Conservation (phyloP, 2,329 filamentous ascomycete species). For the Colletotrichum phormii region DNA sequence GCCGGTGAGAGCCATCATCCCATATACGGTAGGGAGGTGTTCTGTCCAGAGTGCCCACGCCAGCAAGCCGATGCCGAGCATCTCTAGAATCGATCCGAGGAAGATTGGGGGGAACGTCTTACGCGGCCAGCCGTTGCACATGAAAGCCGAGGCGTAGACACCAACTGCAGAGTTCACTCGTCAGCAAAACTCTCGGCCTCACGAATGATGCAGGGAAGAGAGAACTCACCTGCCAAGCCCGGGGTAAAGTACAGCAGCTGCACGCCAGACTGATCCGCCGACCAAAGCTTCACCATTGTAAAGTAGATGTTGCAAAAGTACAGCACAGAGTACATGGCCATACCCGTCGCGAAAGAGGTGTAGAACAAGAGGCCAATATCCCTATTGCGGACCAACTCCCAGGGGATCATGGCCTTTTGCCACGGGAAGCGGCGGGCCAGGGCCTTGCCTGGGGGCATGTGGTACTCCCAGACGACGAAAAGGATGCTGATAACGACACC, state of each 20-base stretch:
- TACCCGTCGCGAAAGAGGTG: slow-evolving; percentile 70
- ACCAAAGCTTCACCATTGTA: slow-evolving; percentile 61
- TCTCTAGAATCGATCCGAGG: slow-evolving; percentile 66
- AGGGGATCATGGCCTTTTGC: slow-evolving; percentile 74
- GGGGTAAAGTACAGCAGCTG: slow-evolving; percentile 74
- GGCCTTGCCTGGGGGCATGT: slow-evolving; percentile 61
- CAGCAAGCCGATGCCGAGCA: slow-evolving; percentile 68
- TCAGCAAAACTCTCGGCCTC: not conserved
- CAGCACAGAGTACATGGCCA: slow-evolving; percentile 65
- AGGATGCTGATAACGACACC: slow-evolving; percentile 53
- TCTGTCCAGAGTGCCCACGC: slow-evolving; percentile 66
- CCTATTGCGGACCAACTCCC: slow-evolving; percentile 64
- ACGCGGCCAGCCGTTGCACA: slow-evolving; percentile 70
- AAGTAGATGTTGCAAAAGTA: slow-evolving; percentile 80
- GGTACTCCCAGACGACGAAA: slow-evolving; percentile 65
- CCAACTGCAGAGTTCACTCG: slow-evolving; percentile 51
- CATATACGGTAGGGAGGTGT: slow-evolving; percentile 65
- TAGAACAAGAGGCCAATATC: slow-evolving; percentile 72
- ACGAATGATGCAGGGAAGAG: not conserved
- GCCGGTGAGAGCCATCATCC: slow-evolving; percentile 74
- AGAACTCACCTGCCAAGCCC: slow-evolving; percentile 64
- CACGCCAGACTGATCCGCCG: slow-evolving; percentile 61
- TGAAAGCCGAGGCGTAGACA: slow-evolving; percentile 66
- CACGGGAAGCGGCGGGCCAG: slow-evolving; percentile 61
- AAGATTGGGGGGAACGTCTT: slow-evolving; percentile 72